A percentile compares a stretch with the other conserved stretches of the same genome.
These are phyloP conservation scores for Lentinula guzmanii DNA, from an alignment of 768 basidiomycete species.

Conservation along the genomic window DNA sequence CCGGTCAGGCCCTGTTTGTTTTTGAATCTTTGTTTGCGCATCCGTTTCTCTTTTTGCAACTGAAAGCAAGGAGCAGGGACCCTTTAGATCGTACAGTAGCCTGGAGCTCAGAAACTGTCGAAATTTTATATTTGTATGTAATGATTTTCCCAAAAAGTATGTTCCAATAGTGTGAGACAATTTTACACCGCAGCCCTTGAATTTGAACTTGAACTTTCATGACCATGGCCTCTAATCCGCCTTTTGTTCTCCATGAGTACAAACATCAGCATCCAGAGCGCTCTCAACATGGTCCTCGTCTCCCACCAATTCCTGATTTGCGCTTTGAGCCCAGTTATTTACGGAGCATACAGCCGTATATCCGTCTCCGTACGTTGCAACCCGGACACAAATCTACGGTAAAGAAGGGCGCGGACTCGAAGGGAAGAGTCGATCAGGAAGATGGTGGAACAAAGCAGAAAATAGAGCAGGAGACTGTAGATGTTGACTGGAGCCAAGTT, in stretches of 20 bases:
- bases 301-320: background rate
- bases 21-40: no score
- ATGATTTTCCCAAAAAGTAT: no score
- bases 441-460: background rate
- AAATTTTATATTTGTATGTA: no score
- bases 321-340: background rate
- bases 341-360: background rate
- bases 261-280: background rate
- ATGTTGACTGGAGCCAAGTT: conserved; percentile 52
- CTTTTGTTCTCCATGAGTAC: background rate
- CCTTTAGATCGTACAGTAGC: no score
- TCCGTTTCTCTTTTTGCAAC: no score
- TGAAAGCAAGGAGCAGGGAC: no score
- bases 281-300: background rate
- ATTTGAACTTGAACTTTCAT: background rate
- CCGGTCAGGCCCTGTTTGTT: conserved; percentile 13
- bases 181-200: background rate
- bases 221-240: background rate
- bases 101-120: no score
- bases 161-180: no score
- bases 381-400: background rate
- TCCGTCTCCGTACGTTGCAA: background rate
- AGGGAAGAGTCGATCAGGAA: background rate
- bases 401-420: background rate
- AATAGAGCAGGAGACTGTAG: conserved; percentile 24